Base-by-base conservation (phyloP, 2,329 filamentous ascomycete genomes). In the Camillea tinctor region DNA sequence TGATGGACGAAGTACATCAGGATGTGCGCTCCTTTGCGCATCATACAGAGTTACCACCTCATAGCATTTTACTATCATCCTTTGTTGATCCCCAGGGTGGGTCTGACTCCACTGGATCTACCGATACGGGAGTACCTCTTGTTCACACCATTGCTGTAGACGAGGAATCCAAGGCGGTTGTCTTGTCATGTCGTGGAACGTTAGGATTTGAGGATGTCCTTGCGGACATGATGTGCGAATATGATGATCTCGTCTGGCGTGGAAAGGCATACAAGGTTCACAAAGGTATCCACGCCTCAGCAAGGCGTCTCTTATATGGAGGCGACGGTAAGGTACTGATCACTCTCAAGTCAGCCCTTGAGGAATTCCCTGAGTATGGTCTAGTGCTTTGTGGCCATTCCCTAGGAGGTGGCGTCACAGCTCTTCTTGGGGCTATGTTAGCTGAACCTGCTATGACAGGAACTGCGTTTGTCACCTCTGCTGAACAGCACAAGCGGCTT, bases 141-240 rank as follows among this genome's bases (percentile, higher is more conserved):
- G 88, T 91, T 2, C 89, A 92, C 72, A 92, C 90, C 66, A 84
- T 92, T 40, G 87, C 87, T 1, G 76, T 92, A 0, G 89, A 92
- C 65, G 87, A 90, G 68, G 85, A 88, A 55, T 88, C 88, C 1
- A 88, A 87, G 67, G 88, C 89, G 0, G 85, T 92, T 0, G 88
- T 92, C 0, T 77, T 92, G n/a, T 87, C 88, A 1, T 89, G 89
- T 55, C 83, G 89, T 44, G 89, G 89, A 1, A 92, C 89, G 0
- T 78, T 90, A 48, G 89, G 89, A 0, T 91, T 91, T 61, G 88
- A 91, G 67, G 89, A 92, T 69, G 84, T 91, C 22, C 75, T 92
- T 40, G 88, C 88, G 0, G 89, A 91, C 68, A 85, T 91, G 82
- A 88, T 88, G 26, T 91, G 88, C 72, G 88, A 90, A 52, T 91